Evolutionary conservation across 805 yeast genomes (phyloP).

Genomic region (Barnettozyma salicaria): DNA sequence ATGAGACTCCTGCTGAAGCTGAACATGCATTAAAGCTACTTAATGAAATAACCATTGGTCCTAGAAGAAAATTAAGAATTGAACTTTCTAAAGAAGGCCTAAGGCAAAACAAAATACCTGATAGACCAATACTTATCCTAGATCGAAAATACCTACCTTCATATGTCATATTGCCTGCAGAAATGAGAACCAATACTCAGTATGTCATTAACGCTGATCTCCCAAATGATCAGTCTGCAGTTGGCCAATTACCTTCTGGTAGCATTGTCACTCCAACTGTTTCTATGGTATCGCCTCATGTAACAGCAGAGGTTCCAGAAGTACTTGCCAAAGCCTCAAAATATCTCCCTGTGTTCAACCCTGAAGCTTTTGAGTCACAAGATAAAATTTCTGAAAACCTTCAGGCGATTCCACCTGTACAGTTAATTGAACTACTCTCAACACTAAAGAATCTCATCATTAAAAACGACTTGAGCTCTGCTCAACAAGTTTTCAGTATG

Average conservation of each 20-base stretch:
- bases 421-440: constrained; percentile 61
- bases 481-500: constrained; percentile 46
- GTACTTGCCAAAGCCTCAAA: constrained; percentile 48
- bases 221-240: constrained; percentile 7
- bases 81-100: constrained; percentile 60
- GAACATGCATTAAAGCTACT: constrained; percentile 40
- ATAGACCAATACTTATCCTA: constrained; percentile 39
- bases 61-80: constrained; percentile 42
- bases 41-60: constrained; percentile 38
- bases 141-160: constrained; percentile 45
- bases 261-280: constrained; percentile 11
- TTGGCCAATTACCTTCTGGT: constrained; percentile 8
- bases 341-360: constrained; percentile 44
- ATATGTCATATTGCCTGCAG: constrained; percentile 49
- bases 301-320: constrained; percentile 34
- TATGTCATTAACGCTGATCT: constrained; percentile 27
- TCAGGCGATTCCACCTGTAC: constrained; percentile 62
- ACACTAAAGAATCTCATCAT: constrained; percentile 47
- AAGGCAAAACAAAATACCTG: constrained; percentile 28
- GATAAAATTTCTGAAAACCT: constrained; percentile 59
- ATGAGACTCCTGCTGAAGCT: constrained; percentile 46
- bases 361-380: constrained; percentile 40
- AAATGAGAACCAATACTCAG: constrained; percentile 12
- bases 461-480: constrained; percentile 32
- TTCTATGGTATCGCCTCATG: no score